Evolutionary conservation across 495 filamentous ascomycete genomes (phyloP), one percentile per base, ranked within the genome.

Genomic region (Chaetomium fimeti): DNA sequence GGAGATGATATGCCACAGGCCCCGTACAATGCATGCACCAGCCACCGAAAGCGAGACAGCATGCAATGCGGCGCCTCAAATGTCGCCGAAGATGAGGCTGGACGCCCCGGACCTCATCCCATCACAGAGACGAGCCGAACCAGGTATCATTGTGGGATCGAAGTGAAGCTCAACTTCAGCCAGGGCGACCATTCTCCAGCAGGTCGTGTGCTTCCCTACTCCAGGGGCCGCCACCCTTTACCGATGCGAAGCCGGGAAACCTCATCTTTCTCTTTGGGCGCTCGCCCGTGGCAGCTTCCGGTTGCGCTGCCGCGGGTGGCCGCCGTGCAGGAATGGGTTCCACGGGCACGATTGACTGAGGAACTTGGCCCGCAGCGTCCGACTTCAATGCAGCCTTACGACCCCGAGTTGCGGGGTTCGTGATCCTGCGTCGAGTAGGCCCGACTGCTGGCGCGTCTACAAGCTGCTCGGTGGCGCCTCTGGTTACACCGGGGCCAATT

Each of bases 171-270:
- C 22, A n/a, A 56, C 45, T 48, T 64, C 70, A 70, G 20, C 38
- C 57, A 25, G 79, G 79, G 12, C 78, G 75, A 12, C 75, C 77
- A 24, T 69, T 74, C 47, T 78, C 81, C 62, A 84, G 74, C 20
- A 85, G 66, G 62, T 85, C 82, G 62, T 78, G 68, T 11, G 82
- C 79, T 61, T 85, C 81, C 55, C 76, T 77, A 65, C 83, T 84
- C 82, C 83, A 84, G 1, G 81, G 77, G 1, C 81, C 83, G 7
- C 77, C 78, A 22, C 71, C 76, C 53, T 69, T 77, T 24, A 71
- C 75, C 65, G 71, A 75, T 15, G 63, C 56, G 43, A 81, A 82
- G n/a, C 75, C 78, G 18, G 75, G 73, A 60, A 74, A 70, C 49
- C 24, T 65, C 68, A 75, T 75, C 45, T 55, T 67, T 29, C 61